Base-by-base conservation (phyloP, 805 yeast genomes). In the Hanseniaspora osmophila region DNA sequence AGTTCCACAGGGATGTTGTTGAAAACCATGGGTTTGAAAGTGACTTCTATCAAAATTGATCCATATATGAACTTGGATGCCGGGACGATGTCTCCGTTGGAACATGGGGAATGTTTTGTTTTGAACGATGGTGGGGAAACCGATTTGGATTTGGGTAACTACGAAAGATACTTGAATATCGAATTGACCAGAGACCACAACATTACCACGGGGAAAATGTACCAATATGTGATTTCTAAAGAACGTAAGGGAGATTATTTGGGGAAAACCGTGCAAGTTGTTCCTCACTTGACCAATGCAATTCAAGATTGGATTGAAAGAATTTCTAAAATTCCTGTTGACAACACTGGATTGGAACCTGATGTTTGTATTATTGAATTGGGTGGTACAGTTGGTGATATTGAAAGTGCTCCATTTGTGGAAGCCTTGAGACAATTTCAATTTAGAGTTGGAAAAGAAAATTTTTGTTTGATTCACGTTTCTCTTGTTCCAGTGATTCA, bases 31-130 rank as follows among this genome's bases (percentile, higher is more conserved):
- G 99, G 99, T 49, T 74, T 84, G 58, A 80, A 94, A 61, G 97
- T 90, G 51, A 90, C 98, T 3, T 87, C 97, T 13, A 90, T 92
- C 70, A 92, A 92, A 66, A 92, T 92, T 59, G 99, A 92, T 69
- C 99, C 99, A 37, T 92, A 92, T 68, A 84, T 92, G 94, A 92
- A 92, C 69, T 86, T 92, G 55, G 99, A 92, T 69, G 99, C 99
- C 37, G 99, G 99, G 57, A 92, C 99, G 40, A 92, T 92, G 99
- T 85, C 96, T 38, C 99, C 99, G 18, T 71, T 92, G 61, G 99
- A 92, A 66, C 99, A 92, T 62, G 98, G 99, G 56, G 99, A 92
- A 67, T 95, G 95, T 63, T 92, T 92, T 63, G 97, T 92, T 44
- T 73, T 92, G 60, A 84, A 90, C 64, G 99, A 92, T 63, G 99